Evolutionary conservation across 1,284 basidiomycete species (phyloP), one percentile per base, ranked within the genome.

Genomic region (Tetrapyrgos nigripes): DNA sequence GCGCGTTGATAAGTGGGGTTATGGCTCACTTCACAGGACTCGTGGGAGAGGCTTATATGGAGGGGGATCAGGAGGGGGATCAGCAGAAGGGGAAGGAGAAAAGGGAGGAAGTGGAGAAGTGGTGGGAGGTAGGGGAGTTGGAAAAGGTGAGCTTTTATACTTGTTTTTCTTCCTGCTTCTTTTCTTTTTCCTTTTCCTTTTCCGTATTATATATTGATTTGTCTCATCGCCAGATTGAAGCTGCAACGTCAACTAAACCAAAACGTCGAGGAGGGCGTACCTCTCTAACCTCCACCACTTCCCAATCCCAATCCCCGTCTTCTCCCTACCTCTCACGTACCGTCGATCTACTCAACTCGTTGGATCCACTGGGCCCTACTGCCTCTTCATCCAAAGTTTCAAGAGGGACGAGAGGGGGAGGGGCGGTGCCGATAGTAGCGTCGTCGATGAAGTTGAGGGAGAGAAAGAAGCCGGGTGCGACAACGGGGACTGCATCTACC

Each of bases 21-120:
- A 85, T 95, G 83, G 91, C 93, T 0, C 92, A 94, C 70, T 73
- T 95, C 1, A 76, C 79, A 14, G 94, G 94, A 0, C 73, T 96
- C 44, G 79, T 17, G 61, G 66, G 28, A 23, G 43, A 51, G 43
- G 5, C 44, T 46, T 17, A 31, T 23, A 19, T 14, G 4, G 28
- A 24, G 28, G 43, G 47, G 35, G 43, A 43, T 10, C 47, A 43
- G 14, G 45, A 43, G 52, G 47, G 52, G 11, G 47, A 27, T 6
- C 28, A 46, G n/a, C 52, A 45, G n/a, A 43, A 54, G n/a, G 47
- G 52, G 28, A 54, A 54, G n/a, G n/a, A n/a, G 28, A 21, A 26
- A 21, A 14, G 6, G 4, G 3, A 9, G 6, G 77, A 80, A 1
- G 77, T 85, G 46, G 76, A 84, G 46, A 70, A 67, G 0, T 95